Conservation (phyloP, 2,329 filamentous ascomycete species). For the Pseudogymnoascus sp. region DNA sequence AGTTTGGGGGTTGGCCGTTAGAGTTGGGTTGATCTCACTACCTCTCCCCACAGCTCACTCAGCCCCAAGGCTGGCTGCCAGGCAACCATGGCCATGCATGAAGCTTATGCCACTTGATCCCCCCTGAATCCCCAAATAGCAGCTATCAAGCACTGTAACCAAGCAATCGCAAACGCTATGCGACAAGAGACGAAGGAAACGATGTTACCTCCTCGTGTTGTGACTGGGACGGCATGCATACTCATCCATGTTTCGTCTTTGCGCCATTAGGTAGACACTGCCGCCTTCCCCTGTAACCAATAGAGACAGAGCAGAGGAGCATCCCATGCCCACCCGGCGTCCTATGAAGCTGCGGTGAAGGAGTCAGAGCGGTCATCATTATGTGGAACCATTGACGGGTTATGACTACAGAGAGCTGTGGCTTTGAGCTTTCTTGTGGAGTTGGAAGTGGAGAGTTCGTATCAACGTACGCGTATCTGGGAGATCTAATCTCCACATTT, state of each 20-base stretch:
- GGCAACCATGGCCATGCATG: conserved; percentile 5
- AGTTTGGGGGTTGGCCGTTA: background rate
- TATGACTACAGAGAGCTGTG: background rate
- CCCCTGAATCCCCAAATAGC: background rate
- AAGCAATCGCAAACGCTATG: background rate
- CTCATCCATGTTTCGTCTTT: background rate
- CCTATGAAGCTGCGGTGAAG: background rate
- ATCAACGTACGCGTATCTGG: background rate
- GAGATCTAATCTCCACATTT: background rate
- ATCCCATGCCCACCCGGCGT: background rate
- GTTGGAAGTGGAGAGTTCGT: background rate
- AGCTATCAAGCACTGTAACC: background rate
- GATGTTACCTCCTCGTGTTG: background rate
- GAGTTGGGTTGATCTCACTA: background rate
- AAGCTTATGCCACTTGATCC: background rate
- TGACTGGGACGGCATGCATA: background rate
- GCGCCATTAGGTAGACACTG: background rate
- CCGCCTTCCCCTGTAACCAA: background rate
- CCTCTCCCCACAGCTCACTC: conserved; percentile 6
- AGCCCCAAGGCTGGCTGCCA: conserved; percentile 5
- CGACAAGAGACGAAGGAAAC: background rate
- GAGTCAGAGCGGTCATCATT: background rate
- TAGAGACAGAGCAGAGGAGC: background rate
- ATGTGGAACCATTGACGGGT: background rate
- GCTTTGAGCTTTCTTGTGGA: background rate